Percentiles rank a stretch among this genome's conserved stretches.
These are phyloP conservation scores for Boletus smithii DNA, from an alignment of 1,284 basidiomycete species.

Conservation along the genomic window DNA sequence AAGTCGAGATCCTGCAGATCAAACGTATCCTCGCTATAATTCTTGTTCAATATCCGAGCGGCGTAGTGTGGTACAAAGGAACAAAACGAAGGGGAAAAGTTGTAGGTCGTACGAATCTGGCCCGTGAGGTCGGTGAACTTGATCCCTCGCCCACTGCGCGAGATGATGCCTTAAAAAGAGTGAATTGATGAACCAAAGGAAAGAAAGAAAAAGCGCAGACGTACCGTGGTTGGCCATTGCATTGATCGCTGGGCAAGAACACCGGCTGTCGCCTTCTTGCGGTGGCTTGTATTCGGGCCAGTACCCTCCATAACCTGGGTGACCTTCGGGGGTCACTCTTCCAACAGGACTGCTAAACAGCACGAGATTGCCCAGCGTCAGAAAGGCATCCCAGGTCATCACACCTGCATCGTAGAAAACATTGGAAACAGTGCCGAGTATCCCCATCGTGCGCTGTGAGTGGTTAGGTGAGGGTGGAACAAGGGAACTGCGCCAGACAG, in stretches of 20 bases:
- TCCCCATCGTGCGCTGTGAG: conserved; percentile 11
- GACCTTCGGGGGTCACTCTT: conserved; percentile 53
- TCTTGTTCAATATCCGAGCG: conserved; percentile 54
- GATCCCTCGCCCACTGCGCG: conserved; percentile 64
- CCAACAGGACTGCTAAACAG: conserved; percentile 47
- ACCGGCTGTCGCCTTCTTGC: conserved; percentile 59
- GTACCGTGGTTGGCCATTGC: conserved; percentile 73
- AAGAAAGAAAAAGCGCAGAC: conserved; percentile 22
- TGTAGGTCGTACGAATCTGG: conserved; percentile 54
- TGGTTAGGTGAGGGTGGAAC: neutral
- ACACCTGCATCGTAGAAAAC: conserved; percentile 36
- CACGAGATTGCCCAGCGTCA: conserved; percentile 56
- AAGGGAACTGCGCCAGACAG: no score
- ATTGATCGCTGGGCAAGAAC: conserved; percentile 68
- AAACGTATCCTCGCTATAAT: conserved; percentile 55
- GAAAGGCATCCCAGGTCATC: conserved; percentile 50
- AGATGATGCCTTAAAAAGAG: conserved; percentile 74
- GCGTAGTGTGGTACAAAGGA: conserved; percentile 58
- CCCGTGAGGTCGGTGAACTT: conserved; percentile 54
- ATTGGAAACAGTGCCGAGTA: conserved; percentile 29
- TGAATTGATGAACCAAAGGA: no score
- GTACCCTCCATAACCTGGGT: conserved; percentile 57
- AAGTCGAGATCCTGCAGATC: conserved; percentile 62
- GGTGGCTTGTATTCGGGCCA: conserved; percentile 68
- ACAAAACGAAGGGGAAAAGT: conserved; percentile 66